Percentiles rank a stretch among this genome's conserved stretches.
phyloP scores from a whole-genome alignment of 805 yeast species.

The Saturnispora silvae region DNA sequence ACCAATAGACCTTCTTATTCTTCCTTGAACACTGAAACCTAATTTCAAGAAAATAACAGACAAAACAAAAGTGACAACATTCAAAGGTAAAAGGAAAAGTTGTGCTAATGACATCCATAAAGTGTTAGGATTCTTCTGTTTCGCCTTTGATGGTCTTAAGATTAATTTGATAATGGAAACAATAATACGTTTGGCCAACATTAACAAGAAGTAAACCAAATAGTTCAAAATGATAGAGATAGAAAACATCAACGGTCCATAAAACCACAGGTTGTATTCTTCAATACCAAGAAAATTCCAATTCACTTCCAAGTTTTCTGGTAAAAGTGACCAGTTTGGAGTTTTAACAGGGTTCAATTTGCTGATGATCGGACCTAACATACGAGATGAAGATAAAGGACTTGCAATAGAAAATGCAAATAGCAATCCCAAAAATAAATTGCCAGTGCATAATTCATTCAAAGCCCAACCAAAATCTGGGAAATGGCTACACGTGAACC shows the following conservation, averaged over 20 bases:
- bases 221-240: conserved; percentile 35
- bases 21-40: conserved; percentile 5
- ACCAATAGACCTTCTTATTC: conserved; percentile 10
- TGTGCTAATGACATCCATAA: not conserved
- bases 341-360: conserved; percentile 43
- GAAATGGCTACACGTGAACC: conserved; percentile 28
- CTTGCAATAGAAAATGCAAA: conserved; percentile 20
- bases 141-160: not conserved
- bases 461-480: conserved; percentile 40
- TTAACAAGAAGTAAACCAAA: conserved; percentile 25
- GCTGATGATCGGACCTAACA: conserved; percentile 29
- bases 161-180: not conserved
- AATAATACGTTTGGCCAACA: not conserved
- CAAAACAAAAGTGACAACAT: conserved; percentile 1
- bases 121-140: not conserved
- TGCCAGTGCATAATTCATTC: conserved; percentile 25
- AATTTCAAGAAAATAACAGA: conserved; percentile 2
- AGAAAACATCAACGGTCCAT: conserved; percentile 47
- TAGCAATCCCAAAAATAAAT: conserved; percentile 20
- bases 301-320: conserved; percentile 28
- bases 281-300: conserved; percentile 61
- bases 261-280: conserved; percentile 41
- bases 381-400: conserved; percentile 31
- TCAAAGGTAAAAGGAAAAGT: conserved; percentile 3
- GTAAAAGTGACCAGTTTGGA: conserved; percentile 23